Evolutionary conservation across 108 stramenopile genomes (phyloP).

Genomic region (Schizochytrium sp.): DNA sequence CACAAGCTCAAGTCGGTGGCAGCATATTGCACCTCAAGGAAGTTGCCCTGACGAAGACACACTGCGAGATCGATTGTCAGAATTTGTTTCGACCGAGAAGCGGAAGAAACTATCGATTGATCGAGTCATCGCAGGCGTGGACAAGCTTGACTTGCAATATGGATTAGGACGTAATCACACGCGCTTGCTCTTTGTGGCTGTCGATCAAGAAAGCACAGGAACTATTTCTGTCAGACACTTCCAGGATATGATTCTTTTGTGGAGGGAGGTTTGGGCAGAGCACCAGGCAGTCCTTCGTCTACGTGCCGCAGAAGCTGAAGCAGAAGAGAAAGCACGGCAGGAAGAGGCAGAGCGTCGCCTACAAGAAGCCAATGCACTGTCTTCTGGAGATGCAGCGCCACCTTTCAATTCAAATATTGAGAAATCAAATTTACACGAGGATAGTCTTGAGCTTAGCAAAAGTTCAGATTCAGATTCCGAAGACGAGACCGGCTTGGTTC

Average conservation of each 20-base stretch:
- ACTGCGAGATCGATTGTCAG: background rate
- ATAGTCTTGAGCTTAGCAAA: too few species aligned
- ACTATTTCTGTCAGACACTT: constrained; percentile 26
- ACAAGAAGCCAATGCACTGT: too few species aligned
- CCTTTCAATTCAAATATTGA: too few species aligned
- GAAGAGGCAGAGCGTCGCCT: background rate
- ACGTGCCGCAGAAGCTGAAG: constrained; percentile 25
- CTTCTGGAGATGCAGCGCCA: too few species aligned
- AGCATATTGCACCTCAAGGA: background rate
- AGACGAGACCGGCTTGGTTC: too few species aligned
- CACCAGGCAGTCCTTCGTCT: background rate
- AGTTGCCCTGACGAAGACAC: background rate
- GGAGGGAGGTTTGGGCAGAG: constrained; percentile 54
- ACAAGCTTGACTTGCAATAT: background rate
- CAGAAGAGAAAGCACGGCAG: background rate
- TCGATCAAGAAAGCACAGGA: constrained; percentile 37
- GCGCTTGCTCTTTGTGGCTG: constrained; percentile 46
- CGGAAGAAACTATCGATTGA: background rate
- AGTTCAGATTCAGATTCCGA: too few species aligned
- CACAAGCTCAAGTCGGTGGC: constrained; percentile 25
- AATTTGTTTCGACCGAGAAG: background rate
- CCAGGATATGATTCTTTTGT: constrained; percentile 26
- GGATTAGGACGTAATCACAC: constrained; percentile 27
- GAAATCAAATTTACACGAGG: too few species aligned
- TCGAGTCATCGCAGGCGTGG: background rate